A percentile compares a stretch with the other conserved stretches of the same genome.
Conservation (phyloP, 257 asterid genomes). For the Solanum ahanhuiri region DNA sequence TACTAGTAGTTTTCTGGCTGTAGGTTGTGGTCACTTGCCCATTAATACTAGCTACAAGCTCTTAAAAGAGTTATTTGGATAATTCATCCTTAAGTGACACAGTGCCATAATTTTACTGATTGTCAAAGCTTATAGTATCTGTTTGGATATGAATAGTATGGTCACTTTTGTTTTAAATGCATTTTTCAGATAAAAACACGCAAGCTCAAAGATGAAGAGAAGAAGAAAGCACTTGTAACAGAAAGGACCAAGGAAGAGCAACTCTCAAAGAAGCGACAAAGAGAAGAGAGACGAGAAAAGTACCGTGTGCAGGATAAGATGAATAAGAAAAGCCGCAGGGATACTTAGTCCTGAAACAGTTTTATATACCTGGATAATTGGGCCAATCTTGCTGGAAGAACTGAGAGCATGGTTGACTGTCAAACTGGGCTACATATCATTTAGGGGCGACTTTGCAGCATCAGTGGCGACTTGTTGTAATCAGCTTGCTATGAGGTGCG, state of each 20-base stretch:
- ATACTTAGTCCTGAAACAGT: background rate
- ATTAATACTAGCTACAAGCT: background rate
- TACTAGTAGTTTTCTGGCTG: background rate
- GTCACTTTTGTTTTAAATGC: background rate
- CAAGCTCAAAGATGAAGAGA: slow-evolving; percentile 49
- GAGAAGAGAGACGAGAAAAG: slow-evolving; percentile 81
- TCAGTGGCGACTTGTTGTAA: background rate
- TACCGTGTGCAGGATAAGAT: slow-evolving; percentile 61
- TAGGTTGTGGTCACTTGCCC: background rate
- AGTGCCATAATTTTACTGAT: background rate
- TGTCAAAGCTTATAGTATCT: background rate
- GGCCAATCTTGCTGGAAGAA: background rate
- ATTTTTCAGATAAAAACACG: slow-evolving; percentile 47
- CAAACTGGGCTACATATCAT: background rate
- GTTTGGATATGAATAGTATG: background rate
- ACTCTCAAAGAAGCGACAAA: slow-evolving; percentile 61
- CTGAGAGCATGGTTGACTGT: background rate
- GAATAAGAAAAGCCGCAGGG: slow-evolving; percentile 61
- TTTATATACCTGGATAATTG: background rate
- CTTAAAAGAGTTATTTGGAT: background rate
- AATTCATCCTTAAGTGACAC: background rate
- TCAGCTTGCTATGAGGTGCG: background rate
- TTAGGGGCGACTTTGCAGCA: background rate
- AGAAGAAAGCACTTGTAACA: slow-evolving; percentile 44
- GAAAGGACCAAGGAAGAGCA: slow-evolving; percentile 70